phyloP scores from a whole-genome alignment of 164 flowering plant species.

The Chimonanthus praecox region DNA sequence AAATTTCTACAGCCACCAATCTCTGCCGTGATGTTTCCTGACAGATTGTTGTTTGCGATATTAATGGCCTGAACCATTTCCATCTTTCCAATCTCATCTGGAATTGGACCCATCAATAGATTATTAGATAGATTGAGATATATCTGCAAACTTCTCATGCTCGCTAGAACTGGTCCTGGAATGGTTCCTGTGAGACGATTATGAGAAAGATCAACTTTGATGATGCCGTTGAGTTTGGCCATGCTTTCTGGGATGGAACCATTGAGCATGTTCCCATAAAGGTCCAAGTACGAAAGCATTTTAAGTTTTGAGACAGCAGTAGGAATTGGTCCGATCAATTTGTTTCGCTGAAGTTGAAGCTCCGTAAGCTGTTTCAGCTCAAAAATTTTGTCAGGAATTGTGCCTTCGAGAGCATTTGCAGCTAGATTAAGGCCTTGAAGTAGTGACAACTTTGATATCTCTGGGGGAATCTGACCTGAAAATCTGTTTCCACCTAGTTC shows the following conservation, averaged over 20 bases:
- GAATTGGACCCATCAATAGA: constrained; percentile 39
- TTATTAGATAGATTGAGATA: constrained; percentile 63
- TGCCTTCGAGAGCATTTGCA: constrained; percentile 50
- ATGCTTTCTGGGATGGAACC: constrained; percentile 58
- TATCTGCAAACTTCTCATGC: constrained; percentile 41
- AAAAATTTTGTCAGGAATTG: constrained; percentile 42
- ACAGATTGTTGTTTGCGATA: constrained; percentile 61
- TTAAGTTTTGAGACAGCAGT: constrained; percentile 42
- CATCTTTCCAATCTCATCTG: constrained; percentile 58
- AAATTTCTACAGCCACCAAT: constrained; percentile 53
- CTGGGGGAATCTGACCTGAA: constrained; percentile 43
- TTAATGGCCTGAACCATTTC: constrained; percentile 69
- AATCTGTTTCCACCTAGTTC: constrained; percentile 30
- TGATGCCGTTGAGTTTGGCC: constrained; percentile 32
- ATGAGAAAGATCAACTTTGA: constrained; percentile 56
- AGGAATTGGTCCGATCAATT: constrained; percentile 56
- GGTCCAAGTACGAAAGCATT: constrained; percentile 47
- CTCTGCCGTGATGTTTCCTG: constrained; percentile 51
- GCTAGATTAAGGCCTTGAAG: constrained; percentile 57
- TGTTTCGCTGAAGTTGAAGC: constrained; percentile 45
- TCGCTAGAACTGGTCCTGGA: constrained; percentile 38
- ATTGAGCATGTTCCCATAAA: constrained; percentile 54
- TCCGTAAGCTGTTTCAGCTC: constrained; percentile 39
- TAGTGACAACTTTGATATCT: constrained; percentile 40
- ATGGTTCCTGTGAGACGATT: constrained; percentile 57